A percentile compares a stretch with the other conserved stretches of the same genome.
These are phyloP conservation scores for Tolypocladium paradoxum DNA, from an alignment of 2,329 filamentous ascomycete genomes.

Conservation along the genomic window DNA sequence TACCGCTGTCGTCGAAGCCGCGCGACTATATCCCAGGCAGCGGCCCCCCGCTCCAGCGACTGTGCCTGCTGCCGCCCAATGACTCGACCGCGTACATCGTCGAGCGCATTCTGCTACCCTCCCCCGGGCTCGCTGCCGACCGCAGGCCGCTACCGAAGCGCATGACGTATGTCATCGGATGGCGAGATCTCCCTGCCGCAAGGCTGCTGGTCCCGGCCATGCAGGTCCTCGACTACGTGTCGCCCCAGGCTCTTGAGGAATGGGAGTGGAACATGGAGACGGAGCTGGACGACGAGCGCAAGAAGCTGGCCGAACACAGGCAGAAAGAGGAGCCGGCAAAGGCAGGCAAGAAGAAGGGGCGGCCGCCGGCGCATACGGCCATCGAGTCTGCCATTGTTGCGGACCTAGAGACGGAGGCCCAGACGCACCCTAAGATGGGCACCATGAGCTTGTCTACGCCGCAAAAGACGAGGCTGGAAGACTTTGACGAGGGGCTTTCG, in stretches of 20 bases:
- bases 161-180: slow-evolving; percentile 44
- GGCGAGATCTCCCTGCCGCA: slow-evolving; percentile 40
- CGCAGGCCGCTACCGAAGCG: slow-evolving; percentile 28
- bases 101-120: slow-evolving; percentile 38
- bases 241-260: slow-evolving; percentile 42
- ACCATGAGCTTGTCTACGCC: slow-evolving; percentile 26
- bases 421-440: slow-evolving; percentile 15
- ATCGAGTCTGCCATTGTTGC: slow-evolving; percentile 15
- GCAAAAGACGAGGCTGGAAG: slow-evolving; percentile 18
- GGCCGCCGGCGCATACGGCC: slow-evolving; percentile 16
- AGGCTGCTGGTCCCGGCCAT: slow-evolving; percentile 34
- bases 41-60: slow-evolving; percentile 34
- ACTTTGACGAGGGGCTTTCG: slow-evolving; percentile 16
- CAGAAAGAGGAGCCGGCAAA: slow-evolving; percentile 4
- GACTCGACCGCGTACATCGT: slow-evolving; percentile 48
- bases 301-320: slow-evolving; percentile 14
- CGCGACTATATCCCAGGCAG: slow-evolving; percentile 32
- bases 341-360: slow-evolving; percentile 10
- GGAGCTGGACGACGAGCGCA: slow-evolving; percentile 29
- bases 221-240: slow-evolving; percentile 47
- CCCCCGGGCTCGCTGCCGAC: slow-evolving; percentile 17
- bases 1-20: slow-evolving; percentile 5
- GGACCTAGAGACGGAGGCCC: slow-evolving; percentile 11
- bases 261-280: slow-evolving; percentile 40
- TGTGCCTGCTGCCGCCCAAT: slow-evolving; percentile 35